A percentile compares a stretch with the other conserved stretches of the same genome.
Evolutionary conservation across 1,139 yeast genomes (phyloP).

Genomic region (Taiozyma sp.): DNA sequence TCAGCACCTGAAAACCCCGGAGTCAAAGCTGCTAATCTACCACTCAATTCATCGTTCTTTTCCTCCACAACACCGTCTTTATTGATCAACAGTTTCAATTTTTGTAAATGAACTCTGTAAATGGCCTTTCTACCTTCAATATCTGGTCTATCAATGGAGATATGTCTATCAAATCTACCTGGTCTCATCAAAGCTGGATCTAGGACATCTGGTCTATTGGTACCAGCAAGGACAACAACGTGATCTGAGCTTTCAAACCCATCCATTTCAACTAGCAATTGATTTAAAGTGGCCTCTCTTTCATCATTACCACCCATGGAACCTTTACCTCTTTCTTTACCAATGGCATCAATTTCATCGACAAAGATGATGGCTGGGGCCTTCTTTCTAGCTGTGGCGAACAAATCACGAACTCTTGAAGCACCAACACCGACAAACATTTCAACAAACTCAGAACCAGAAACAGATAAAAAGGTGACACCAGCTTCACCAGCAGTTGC

Average conservation of each 20-base stretch:
- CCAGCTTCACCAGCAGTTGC: constrained; percentile 89
- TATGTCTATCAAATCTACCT: constrained; percentile 80
- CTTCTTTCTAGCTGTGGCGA: constrained; percentile 73
- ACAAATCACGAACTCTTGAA: constrained; percentile 74
- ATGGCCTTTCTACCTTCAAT: constrained; percentile 75
- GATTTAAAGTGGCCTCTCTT: constrained; percentile 76
- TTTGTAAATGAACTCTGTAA: constrained; percentile 63
- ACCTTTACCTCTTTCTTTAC: constrained; percentile 71
- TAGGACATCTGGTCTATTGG: constrained; percentile 74
- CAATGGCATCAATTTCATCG: constrained; percentile 85
- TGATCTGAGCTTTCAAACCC: constrained; percentile 74
- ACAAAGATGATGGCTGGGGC: constrained; percentile 79
- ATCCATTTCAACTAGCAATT: constrained; percentile 80
- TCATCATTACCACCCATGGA: constrained; percentile 71
- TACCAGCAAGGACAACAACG: constrained; percentile 79
- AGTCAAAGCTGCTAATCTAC: constrained; percentile 71
- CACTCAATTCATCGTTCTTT: constrained; percentile 58
- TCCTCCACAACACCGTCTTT: constrained; percentile 31
- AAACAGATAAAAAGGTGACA: constrained; percentile 77
- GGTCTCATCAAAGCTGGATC: constrained; percentile 79
- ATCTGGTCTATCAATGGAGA: constrained; percentile 70
- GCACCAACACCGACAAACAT: constrained; percentile 88
- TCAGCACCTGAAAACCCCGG: constrained; percentile 89
- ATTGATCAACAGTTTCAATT: constrained; percentile 49
- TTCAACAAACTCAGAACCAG: constrained; percentile 78